Conservation (phyloP, 176 grass and related monocot species). For the Avena eriantha region DNA sequence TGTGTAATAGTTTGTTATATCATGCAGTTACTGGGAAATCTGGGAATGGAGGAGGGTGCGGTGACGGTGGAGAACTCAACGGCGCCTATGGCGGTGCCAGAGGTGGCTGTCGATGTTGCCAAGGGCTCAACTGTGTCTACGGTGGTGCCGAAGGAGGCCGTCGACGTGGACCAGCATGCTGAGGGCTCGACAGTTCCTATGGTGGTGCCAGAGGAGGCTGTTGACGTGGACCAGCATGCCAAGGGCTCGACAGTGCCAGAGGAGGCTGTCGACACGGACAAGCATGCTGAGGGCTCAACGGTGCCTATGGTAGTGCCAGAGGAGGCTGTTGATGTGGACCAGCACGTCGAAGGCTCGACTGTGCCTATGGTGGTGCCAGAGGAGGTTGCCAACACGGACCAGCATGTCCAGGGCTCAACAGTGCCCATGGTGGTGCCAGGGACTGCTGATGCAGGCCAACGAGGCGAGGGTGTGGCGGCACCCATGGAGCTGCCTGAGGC, state of each 20-base stretch:
- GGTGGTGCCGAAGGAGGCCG: not conserved
- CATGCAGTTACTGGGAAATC: not conserved
- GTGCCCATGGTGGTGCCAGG: not conserved
- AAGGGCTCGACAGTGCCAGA: not conserved
- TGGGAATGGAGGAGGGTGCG: slow-evolving; percentile 44
- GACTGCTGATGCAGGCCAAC: not conserved
- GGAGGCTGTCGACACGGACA: not conserved
- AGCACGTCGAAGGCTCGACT: not conserved
- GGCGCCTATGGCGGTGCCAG: not conserved
- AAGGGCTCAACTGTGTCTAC: slow-evolving; percentile 28
- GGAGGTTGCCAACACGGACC: not conserved
- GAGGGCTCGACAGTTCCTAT: slow-evolving; percentile 30
- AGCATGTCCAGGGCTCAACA: not conserved
- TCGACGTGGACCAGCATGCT: slow-evolving; percentile 14
- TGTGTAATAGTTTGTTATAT: not conserved
- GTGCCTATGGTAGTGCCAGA: not conserved
- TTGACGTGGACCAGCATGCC: not conserved
- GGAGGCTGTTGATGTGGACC: not conserved
- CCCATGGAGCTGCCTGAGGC: not conserved
- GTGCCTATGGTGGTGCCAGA: not conserved
- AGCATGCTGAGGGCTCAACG: not conserved
- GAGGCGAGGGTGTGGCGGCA: not conserved
- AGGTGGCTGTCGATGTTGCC: not conserved
- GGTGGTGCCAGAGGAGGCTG: not conserved
- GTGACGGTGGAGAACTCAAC: slow-evolving; percentile 31